phyloP scores from a whole-genome alignment of 2,329 filamentous ascomycete genomes.

The Ceratocystis lukuohia region DNA sequence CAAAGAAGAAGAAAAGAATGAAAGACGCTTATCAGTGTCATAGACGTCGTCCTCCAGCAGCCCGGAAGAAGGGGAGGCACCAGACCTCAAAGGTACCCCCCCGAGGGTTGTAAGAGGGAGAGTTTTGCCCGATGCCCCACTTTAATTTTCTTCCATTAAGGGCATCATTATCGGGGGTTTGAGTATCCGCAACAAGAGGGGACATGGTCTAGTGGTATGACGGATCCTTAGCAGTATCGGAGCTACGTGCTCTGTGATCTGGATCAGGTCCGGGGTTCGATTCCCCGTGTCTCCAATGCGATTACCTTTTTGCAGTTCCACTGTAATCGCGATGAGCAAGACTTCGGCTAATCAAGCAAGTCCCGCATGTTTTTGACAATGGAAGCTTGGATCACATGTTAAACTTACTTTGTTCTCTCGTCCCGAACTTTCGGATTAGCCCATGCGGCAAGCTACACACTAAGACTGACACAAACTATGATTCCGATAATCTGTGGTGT shows the following conservation, averaged over 20 bases:
- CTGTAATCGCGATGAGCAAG: too few relatives aligned
- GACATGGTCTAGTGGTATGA: conserved; percentile 17
- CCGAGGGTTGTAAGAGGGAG: too few relatives aligned
- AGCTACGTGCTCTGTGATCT: neutral
- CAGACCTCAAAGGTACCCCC: too few relatives aligned
- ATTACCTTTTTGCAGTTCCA: neutral
- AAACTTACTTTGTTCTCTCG: neutral
- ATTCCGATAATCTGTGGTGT: too few relatives aligned
- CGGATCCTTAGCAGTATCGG: conserved; percentile 17
- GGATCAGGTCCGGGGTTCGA: conserved; percentile 19
- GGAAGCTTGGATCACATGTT: neutral
- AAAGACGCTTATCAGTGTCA: too few relatives aligned
- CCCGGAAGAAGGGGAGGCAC: too few relatives aligned
- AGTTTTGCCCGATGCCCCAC: too few relatives aligned
- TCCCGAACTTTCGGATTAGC: too few relatives aligned
- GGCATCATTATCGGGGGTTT: too few relatives aligned
- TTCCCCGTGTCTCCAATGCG: conserved; percentile 14
- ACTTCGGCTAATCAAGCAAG: neutral
- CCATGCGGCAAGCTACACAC: too few relatives aligned
- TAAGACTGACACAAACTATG: neutral
- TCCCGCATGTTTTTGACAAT: neutral
- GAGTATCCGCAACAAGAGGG: neutral
- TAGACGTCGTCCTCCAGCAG: too few relatives aligned
- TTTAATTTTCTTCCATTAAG: neutral
- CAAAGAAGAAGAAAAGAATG: too few relatives aligned